Evolutionary conservation across 208 protist genomes (phyloP), one percentile per base, ranked within the genome.

Genomic region (Crithidia acanthocephali): DNA sequence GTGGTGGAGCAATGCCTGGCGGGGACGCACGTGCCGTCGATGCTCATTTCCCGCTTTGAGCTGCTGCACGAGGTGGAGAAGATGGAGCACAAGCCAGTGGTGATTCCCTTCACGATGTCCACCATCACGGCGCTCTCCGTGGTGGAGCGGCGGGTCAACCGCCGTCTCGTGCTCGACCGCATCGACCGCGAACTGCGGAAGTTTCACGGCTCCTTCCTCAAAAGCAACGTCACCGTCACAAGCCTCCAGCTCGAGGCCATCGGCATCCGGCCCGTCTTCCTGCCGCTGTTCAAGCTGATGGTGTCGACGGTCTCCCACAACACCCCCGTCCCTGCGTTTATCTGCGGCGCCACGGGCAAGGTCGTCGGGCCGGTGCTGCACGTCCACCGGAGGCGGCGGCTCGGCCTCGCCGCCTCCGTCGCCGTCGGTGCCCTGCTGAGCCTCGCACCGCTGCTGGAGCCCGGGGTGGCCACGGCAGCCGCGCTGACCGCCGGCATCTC

Each of bases 1-100:
- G 75, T 89, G 20, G 85, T 95, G 33, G 90, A 97, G 74, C 40
- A 59, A 8, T 95, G 89, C 70, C 47, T 95, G 35, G 59, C 77
- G 0, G 92, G 89, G n/a, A 84, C 81, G 11, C 92, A 97, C 56
- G 79, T 97, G 8, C 90, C 92, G 15, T 95, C 92, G 33, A 97
- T 97, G 92, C 76, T 97, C 27, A 78, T 97, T 42, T 94, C 87
- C 4, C 86, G 92, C 37, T 95, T 95, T 72, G 88, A 97, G 73
- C 73, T 97, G 18, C 67, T 93, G 53, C 78, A 91, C 47, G 85
- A 94, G 52, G 66, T 95, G 42, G 86, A 97, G 61, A 62, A 45
- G 64, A 91, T 92, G 88, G 40, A 64, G 47, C 72, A 77, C 32
- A 76, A 59, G 25, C 86, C 88, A 1, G 79, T 74, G n/a, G 76